Evolutionary conservation across 805 yeast genomes (phyloP), one percentile per base, ranked within the genome.

Genomic region (Nematodospora valgi): DNA sequence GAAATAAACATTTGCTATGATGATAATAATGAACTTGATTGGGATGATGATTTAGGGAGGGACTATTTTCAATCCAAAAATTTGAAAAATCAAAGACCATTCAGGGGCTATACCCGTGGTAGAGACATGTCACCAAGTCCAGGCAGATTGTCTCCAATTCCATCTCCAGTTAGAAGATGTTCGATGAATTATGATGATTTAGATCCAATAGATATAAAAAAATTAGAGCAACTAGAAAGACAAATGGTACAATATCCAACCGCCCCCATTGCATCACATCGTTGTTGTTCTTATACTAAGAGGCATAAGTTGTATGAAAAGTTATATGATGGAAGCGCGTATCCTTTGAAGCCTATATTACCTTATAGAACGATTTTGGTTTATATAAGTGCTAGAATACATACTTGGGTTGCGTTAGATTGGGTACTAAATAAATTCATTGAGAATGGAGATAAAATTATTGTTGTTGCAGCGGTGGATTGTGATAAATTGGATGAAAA

Each of bases 321-420:
- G 19, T 52, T 77, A 34, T 76, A 74, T 40, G 46, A 59, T 11
- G 62, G 64, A 2, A 55, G 63, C 28, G 41, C 70, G 19, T 44
- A 51, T 22, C 50, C 56, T 13, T 33, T 51, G 15, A 44, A 44
- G 11, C 72, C 76, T 0, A 64, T 70, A 0, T 54, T 77, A 29
- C 78, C 78, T 0, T 62, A 65, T 24, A 64, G 88, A 47, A 70
- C 72, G 1, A 64, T 83, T 4, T 50, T 84, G 52, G 78, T 81
- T 19, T 82, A 82, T 50, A 64, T 85, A 20, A 69, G 80, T 45
- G 94, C 87, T 3, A 62, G 91, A 40, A 69, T 64, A 37, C 91
- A 84, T 59, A 81, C 93, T 0, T 85, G 95, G 95, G 86, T 82
- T 8, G 79, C 87, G 1, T 56, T 85, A 18, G 95, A 85, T 54